Evolutionary conservation across 2,329 filamentous ascomycete genomes (phyloP).

Genomic region (Apiospora rasikravindrae): DNA sequence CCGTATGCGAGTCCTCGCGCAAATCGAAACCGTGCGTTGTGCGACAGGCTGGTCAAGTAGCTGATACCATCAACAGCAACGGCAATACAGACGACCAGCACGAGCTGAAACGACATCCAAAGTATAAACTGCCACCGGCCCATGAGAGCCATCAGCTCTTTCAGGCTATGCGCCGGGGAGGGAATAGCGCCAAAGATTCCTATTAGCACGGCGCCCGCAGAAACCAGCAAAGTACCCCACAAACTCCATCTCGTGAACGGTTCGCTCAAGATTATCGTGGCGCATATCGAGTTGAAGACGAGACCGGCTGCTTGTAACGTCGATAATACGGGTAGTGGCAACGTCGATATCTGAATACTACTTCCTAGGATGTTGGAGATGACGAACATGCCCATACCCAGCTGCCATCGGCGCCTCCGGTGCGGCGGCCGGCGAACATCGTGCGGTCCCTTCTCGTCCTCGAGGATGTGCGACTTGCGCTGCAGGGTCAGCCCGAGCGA

Average conservation of each 20-base stretch:
- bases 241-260: conserved; percentile 95
- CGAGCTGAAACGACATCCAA: conserved; percentile 84
- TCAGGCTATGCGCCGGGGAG: conserved; percentile 86
- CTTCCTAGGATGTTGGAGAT: conserved; percentile 93
- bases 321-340: conserved; percentile 91
- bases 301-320: conserved; percentile 94
- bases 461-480: conserved; percentile 96
- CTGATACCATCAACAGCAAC: conserved; percentile 63
- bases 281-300: conserved; percentile 98
- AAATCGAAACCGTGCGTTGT: conserved; percentile 72
- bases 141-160: conserved; percentile 79
- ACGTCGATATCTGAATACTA: conserved; percentile 95
- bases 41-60: conserved; percentile 56
- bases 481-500: conserved; percentile 94
- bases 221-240: conserved; percentile 86
- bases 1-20: conserved; percentile 86
- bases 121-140: conserved; percentile 76
- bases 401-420: conserved; percentile 89
- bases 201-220: conserved; percentile 86
- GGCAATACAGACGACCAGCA: conserved; percentile 74
- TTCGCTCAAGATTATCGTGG: conserved; percentile 88
- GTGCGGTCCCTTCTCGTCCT: conserved; percentile 87
- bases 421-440: conserved; percentile 85
- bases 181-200: conserved; percentile 93
- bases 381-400: conserved; percentile 97